phyloP scores from a whole-genome alignment of 1,139 yeast genomes.

The Protomyces inundatus region DNA sequence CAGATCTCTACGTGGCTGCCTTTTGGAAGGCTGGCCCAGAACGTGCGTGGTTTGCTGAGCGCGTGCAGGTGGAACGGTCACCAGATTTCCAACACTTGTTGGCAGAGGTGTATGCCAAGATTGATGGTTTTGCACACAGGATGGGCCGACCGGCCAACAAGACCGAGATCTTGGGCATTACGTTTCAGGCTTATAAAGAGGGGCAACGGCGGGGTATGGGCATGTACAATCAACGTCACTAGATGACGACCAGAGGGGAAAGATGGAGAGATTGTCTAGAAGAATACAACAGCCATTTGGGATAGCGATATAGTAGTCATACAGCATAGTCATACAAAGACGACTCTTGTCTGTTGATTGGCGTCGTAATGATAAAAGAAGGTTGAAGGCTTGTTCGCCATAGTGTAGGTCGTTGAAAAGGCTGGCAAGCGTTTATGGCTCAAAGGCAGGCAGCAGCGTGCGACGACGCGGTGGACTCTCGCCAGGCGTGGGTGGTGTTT shows the following conservation, averaged over 20 bases:
- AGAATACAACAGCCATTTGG: not conserved
- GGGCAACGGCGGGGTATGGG: conserved; percentile 5
- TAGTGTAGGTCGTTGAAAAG: no score
- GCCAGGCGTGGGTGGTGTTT: not conserved
- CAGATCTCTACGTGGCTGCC: conserved; percentile 18
- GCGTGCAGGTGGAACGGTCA: not conserved
- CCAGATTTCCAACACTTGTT: conserved; percentile 2
- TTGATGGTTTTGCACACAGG: not conserved
- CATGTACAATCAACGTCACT: not conserved
- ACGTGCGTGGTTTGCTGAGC: not conserved
- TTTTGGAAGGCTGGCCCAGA: conserved; percentile 10
- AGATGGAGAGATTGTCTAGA: no score
- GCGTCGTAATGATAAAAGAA: no score
- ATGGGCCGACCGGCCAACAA: not conserved
- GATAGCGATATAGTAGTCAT: not conserved
- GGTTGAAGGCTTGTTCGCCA: no score
- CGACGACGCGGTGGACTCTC: not conserved
- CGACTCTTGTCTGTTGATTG: not conserved
- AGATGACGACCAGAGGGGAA: no score
- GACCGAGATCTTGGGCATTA: conserved; percentile 2
- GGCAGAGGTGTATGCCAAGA: not conserved
- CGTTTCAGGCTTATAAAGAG: not conserved
- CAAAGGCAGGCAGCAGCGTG: no score
- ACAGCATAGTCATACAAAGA: not conserved
- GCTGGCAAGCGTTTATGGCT: no score